A percentile compares a stretch with the other conserved stretches of the same genome.
phyloP scores from a whole-genome alignment of 192 early-diverging fungal genomes.

The Backusella mclennaniae region DNA sequence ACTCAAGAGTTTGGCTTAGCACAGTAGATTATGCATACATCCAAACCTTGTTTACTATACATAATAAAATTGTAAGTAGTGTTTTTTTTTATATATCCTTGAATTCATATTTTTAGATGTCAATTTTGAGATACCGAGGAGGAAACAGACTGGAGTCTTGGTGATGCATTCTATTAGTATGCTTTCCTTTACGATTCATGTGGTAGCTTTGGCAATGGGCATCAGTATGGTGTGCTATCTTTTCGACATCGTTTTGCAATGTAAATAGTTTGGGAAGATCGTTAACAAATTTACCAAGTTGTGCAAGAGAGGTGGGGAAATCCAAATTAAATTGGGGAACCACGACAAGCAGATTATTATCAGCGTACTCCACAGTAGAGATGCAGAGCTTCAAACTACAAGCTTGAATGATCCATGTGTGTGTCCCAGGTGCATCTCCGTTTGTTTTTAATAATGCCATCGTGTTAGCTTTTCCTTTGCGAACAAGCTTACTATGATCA shows the following conservation, averaged over 20 bases:
- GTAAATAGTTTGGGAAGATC: background rate
- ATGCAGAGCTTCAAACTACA: background rate
- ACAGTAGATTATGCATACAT: background rate
- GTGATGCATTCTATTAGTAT: too few species aligned
- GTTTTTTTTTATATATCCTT: too few species aligned
- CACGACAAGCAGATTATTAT: background rate
- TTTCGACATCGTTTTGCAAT: background rate
- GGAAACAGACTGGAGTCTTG: too few species aligned
- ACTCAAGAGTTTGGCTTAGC: background rate
- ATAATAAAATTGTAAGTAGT: background rate
- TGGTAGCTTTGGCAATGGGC: too few species aligned
- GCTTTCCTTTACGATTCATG: too few species aligned
- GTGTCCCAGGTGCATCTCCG: background rate
- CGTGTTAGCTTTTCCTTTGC: background rate
- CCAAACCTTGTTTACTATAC: too few species aligned
- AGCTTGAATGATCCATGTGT: background rate
- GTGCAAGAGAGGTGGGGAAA: background rate
- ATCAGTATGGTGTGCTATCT: background rate
- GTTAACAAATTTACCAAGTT: background rate
- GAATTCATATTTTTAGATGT: background rate
- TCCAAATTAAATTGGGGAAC: background rate
- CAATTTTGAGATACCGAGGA: too few species aligned
- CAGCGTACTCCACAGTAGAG: background rate
- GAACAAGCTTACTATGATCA: background rate
- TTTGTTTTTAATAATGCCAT: background rate